Evolutionary conservation across 2,329 filamentous ascomycete genomes (phyloP), one percentile per base, ranked within the genome.

Genomic region (Trichoderma sp.): DNA sequence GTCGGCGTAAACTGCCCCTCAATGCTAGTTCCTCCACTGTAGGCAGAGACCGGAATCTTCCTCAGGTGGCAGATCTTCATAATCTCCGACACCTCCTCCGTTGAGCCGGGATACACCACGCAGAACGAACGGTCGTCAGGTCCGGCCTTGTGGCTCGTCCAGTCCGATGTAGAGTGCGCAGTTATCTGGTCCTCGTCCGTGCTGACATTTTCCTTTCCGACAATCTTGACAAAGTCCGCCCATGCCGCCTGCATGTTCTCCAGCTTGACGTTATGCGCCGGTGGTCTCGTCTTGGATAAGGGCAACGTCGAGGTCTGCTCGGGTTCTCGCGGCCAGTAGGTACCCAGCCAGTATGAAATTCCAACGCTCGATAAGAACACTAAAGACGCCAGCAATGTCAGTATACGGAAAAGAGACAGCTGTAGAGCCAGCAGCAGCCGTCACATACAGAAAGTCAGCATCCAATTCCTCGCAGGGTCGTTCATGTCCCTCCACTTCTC

Each of bases 1-100:
- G 94, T 97, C 2, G 94, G 89, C 1, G 93, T 90, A 81, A 93
- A 97, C 81, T 97, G 93, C 1, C 95, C 95, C 82, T 98, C 95
- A 36, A 98, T 84, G 77, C 92, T 95, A 8, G 95, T 97, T 39
- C 95, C 95, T 57, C 95, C 95, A 71, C 91, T 94, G 83, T 94
- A 97, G 3, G 91, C 92, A 4, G 93, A 95, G 28, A 97, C 93
- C 6, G 95, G 95, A 74, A 98, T 96, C 71, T 87, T 86, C 53
- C 95, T 86, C 77, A 85, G 82, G 80, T 97, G 93, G 83, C 95
- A 97, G 71, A 97, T 84, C 83, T 95, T 95, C 91, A 97, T 95
- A 73, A 98, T 89, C 74, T 87, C 85, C n/a, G 92, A 92, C 9
- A 97, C 94, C 76, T 98, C 91, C 74, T 95, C 91, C 1, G 95